Base-by-base conservation (phyloP, 1,284 basidiomycete species). In the Cryptococcus sp. region DNA sequence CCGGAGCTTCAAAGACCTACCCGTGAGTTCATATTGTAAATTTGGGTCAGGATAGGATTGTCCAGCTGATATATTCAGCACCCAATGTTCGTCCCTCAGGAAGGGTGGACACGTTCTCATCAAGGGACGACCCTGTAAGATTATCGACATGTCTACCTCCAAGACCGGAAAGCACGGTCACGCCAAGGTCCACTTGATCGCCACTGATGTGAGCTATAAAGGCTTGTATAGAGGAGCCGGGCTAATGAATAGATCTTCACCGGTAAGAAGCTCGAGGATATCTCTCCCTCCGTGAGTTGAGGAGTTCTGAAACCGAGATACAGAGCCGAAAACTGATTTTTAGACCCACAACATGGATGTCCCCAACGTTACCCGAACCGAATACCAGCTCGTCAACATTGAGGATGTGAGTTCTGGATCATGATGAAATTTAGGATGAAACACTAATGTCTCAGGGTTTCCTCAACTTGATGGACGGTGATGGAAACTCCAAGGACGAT, bases 141-240 rank as follows among this genome's bases (percentile, higher is more conserved):
- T 96, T 78, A 86, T 93, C 68, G 91, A 92, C 72, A 98, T 98
- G 94, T 97, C 93, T 62, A 98, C 96, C 80, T 98, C 94, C 76
- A 98, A 98, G 69, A 72, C 70, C 54, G 66, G 74, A 57, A 92
- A 92, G 85, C 94, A 98, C 83, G 94, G 94, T 73, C 96, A 98
- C 82, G 94, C 96, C 78, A 98, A 98, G 81, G 94, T 98, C 75
- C 91, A 98, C 80, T 83, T 98, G 66, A 85, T 98, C 71, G 96
- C 86, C 75, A 88, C 88, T 75, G 96, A 98, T 81, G 93, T 93
- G 73, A 67, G 88, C 82, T 13, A 21, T 42, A 25, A 22, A n/a
- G 21, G 19, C 23, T 21, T 19, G 5, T 9, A 41, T 41, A 9
- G 39, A n/a, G 9, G 24, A 32, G 45, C 11, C 16, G 34, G 37